Percentiles rank a stretch among this genome's conserved stretches.
phyloP scores from a whole-genome alignment of 176 grass and related monocot species.

The Cenchrus fungigraminus region DNA sequence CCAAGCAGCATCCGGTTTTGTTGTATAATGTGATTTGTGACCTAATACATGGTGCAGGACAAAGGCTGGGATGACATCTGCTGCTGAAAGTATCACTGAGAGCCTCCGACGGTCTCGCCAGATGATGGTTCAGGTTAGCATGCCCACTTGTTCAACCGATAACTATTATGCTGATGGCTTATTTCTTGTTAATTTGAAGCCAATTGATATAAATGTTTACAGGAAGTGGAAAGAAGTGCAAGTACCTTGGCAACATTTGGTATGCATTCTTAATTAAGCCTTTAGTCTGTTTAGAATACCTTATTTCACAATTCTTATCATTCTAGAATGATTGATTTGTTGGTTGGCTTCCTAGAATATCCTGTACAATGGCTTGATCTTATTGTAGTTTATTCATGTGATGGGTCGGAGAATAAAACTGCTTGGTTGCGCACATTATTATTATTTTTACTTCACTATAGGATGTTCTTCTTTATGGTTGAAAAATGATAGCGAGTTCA shows the following conservation, averaged over 20 bases:
- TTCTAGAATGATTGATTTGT: background rate
- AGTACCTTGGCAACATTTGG: conserved; percentile 83
- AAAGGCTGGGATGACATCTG: conserved; percentile 88
- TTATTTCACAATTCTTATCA: background rate
- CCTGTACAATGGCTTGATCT: background rate
- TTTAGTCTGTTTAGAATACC: background rate
- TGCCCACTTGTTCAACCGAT: background rate
- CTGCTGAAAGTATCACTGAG: conserved; percentile 90
- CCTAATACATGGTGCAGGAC: conserved; percentile 54
- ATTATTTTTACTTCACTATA: background rate
- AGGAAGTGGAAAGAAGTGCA: conserved; percentile 74
- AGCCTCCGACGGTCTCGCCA: conserved; percentile 80
- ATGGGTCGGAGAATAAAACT: background rate
- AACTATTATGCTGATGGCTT: conserved; percentile 1
- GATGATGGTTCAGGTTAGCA: conserved; percentile 92
- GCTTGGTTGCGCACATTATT: background rate
- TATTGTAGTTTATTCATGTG: conserved; percentile 12
- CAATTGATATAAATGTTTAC: conserved; percentile 5
- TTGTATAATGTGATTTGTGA: background rate
- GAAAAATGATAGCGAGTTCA: background rate
- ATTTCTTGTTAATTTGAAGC: background rate
- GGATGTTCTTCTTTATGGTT: background rate
- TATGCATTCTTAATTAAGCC: conserved; percentile 49
- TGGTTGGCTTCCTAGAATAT: background rate
- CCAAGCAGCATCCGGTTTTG: background rate